Evolutionary conservation across 1,284 basidiomycete genomes (phyloP), one percentile per base, ranked within the genome.

Genomic region (Trichosporon asahii): DNA sequence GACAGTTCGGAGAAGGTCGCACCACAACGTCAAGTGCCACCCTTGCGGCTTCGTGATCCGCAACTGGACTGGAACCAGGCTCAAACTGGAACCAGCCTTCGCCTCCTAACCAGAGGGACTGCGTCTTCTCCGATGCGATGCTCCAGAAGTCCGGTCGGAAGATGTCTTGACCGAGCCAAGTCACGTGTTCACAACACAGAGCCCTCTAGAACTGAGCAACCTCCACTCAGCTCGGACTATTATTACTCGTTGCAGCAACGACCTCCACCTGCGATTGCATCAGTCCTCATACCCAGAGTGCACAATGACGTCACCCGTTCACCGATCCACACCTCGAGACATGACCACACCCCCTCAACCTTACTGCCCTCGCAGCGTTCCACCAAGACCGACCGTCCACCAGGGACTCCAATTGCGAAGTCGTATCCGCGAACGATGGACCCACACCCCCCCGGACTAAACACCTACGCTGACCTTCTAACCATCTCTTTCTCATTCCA

Each of bases 321-420:
- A 61, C 33, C 29, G 60, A 61, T 31, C 60, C 29, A 33, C 60
- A 61, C 60, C n/a, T 31, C 31, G 8, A 61, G 29, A 31, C 60
- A n/a, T 29, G 60, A 15, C 60, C 60, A 61, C 60, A 31, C 60
- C 31, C 60, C 27, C 53, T 33, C 60, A 31, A 33, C 60, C 60
- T 31, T 61, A 31, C 27, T 61, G n/a, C 27, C 60, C 60, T 23
- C 15, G 21, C 49, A 11, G 21, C 18, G 18, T 25, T 4, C 40
- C 40, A 25, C 18, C 49, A 21, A 53, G 49, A 53, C 49, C n/a
- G 49, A 53, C 49, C n/a, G n/a, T 23, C 21, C 21, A 53, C 21
- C n/a, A 53, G 44, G 44, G 49, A 53, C 49, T 53, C 49, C 49
- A 25, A 53, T 53, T 53, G 49, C 23, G 21, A 53, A 53, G 49